These are phyloP conservation scores for Verticillium nubilum DNA, from an alignment of 2,329 filamentous ascomycete species.

Conservation along the genomic window DNA sequence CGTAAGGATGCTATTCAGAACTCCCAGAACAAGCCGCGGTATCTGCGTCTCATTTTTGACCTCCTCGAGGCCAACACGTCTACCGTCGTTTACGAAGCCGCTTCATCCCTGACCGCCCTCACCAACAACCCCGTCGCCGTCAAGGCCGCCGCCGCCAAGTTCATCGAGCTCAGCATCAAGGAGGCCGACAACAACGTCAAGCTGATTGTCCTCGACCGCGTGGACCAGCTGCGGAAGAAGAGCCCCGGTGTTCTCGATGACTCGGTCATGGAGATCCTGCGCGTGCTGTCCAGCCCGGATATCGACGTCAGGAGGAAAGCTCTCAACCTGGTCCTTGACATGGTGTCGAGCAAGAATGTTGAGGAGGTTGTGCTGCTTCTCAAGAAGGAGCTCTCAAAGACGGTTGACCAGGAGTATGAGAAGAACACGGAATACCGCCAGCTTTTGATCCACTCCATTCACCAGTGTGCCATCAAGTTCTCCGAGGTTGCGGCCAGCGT, in stretches of 20 bases:
- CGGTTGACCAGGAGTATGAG: slow-evolving; percentile 96
- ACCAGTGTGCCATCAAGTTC: slow-evolving; percentile 98
- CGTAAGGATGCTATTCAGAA: slow-evolving; percentile 96
- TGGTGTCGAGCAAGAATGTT: slow-evolving; percentile 98
- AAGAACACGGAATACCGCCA: slow-evolving; percentile 96
- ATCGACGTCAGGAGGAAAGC: slow-evolving; percentile 94
- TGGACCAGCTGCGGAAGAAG: slow-evolving; percentile 79
- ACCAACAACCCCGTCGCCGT: slow-evolving; percentile 97
- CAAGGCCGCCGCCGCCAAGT: slow-evolving; percentile 91
- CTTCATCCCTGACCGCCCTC: slow-evolving; percentile 86
- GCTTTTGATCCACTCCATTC: slow-evolving; percentile 92
- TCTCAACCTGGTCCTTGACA: slow-evolving; percentile 83
- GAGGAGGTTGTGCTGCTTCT: slow-evolving; percentile 93
- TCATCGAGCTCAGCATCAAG: slow-evolving; percentile 95
- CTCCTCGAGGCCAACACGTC: slow-evolving; percentile 87
- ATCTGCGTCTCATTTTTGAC: slow-evolving; percentile 92
- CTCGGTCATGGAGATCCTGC: slow-evolving; percentile 92
- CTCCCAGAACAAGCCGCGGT: slow-evolving; percentile 90
- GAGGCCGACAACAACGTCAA: slow-evolving; percentile 99
- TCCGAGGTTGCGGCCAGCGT: slow-evolving; percentile 96
- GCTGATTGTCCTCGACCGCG: slow-evolving; percentile 92
- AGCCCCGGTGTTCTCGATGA: slow-evolving; percentile 92
- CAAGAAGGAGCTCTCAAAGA: slow-evolving; percentile 97
- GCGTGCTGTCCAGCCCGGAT: slow-evolving; percentile 90
- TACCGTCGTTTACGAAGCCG: slow-evolving; percentile 95